Percentiles rank a stretch among this genome's conserved stretches.
Conservation (phyloP, 169 alveolate genomes). For the Neospora caninum region DNA sequence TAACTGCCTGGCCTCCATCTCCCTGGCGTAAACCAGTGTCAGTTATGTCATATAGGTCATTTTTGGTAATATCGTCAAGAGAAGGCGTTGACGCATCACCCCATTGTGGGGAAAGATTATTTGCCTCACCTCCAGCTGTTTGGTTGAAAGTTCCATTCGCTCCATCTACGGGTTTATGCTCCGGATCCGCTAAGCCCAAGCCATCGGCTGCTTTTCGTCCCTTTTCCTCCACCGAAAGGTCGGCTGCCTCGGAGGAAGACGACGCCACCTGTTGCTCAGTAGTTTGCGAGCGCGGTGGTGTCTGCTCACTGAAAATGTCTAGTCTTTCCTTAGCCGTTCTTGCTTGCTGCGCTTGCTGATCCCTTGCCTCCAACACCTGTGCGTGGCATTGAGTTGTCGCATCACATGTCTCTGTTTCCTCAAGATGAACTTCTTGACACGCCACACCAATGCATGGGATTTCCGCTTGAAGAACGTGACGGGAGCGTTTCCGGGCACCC, state of each 20-base stretch:
- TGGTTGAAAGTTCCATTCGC: no score
- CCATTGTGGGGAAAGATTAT: no score
- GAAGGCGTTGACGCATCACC: no score
- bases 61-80: no score
- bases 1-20: background rate
- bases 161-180: no score
- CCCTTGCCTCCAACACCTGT: background rate
- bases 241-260: no score
- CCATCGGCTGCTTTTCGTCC: no score
- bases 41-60: background rate
- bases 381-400: background rate
- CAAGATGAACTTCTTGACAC: background rate
- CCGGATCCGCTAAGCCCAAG: no score
- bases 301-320: background rate
- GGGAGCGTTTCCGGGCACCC: background rate
- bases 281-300: background rate
- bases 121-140: no score
- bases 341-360: background rate
- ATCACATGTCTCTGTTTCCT: conserved; percentile 12
- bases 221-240: no score
- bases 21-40: background rate
- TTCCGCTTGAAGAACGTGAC: background rate
- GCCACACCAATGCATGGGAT: background rate
- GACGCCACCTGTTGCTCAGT: background rate
- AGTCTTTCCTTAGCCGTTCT: background rate